Evolutionary conservation across 2,329 filamentous ascomycete genomes (phyloP).

Genomic region (Botryotinia calthae): DNA sequence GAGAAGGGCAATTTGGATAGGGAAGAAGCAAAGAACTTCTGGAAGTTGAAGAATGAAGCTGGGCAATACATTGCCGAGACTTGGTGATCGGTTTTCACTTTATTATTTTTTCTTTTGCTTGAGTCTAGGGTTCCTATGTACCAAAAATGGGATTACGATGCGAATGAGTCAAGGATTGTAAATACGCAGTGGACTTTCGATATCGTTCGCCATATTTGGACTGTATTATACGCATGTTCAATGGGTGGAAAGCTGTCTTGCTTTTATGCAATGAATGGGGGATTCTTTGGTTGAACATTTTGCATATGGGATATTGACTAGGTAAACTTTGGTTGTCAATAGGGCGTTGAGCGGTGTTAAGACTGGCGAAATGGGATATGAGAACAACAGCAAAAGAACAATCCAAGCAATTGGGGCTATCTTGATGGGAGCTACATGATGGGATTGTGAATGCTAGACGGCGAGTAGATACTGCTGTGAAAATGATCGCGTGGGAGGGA

Average conservation of each 20-base stretch:
- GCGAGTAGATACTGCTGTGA: background rate
- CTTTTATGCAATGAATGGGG: background rate
- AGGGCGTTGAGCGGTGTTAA: background rate
- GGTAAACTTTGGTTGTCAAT: background rate
- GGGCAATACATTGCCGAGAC: constrained; percentile 93
- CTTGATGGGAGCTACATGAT: background rate
- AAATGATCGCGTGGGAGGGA: background rate
- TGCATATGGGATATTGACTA: background rate
- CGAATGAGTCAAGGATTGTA: background rate
- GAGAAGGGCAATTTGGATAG: constrained; percentile 81
- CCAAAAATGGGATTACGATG: background rate
- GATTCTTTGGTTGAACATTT: background rate
- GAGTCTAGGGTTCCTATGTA: too few species aligned
- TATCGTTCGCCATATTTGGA: background rate
- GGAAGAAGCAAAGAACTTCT: constrained; percentile 82
- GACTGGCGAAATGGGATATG: background rate
- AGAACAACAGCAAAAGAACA: background rate
- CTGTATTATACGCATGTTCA: background rate
- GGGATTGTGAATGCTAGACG: background rate
- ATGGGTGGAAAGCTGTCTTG: background rate
- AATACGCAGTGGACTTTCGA: background rate
- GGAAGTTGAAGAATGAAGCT: constrained; percentile 85
- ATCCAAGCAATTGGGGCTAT: background rate
- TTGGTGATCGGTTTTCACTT: constrained; percentile 47
- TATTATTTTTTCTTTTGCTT: background rate